Percentiles rank a stretch among this genome's conserved stretches.
Conservation (phyloP, 1,284 basidiomycete species). For the Ceratobasidium sp. region DNA sequence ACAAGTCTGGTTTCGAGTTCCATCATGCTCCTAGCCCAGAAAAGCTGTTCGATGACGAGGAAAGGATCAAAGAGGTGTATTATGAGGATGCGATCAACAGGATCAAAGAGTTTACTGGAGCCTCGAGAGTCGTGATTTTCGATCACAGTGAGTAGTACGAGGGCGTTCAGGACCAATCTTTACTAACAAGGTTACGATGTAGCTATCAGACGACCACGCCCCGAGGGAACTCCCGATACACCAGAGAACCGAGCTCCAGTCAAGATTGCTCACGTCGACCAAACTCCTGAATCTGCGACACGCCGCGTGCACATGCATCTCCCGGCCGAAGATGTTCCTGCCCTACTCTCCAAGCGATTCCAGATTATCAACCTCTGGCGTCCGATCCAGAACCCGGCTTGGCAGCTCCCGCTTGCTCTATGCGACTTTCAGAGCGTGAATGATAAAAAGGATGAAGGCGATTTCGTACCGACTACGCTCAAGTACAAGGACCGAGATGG, state of each 20-base stretch:
- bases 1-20: constrained; percentile 65
- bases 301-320: constrained; percentile 63
- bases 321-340: constrained; percentile 57
- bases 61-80: constrained; percentile 60
- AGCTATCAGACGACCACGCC: constrained; percentile 58
- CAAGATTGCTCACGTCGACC: constrained; percentile 54
- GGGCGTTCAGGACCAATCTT: no score
- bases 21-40: constrained; percentile 53
- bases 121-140: constrained; percentile 65
- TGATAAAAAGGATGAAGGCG: constrained; percentile 48
- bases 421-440: constrained; percentile 67
- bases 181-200: not conserved
- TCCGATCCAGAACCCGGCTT: constrained; percentile 61
- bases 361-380: no score
- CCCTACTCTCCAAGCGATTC: no score
- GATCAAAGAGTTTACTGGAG: constrained; percentile 67
- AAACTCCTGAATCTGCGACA: constrained; percentile 56
- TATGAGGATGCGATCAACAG: constrained; percentile 66
- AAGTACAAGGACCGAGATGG: constrained; percentile 63
- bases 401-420: constrained; percentile 67
- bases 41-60: constrained; percentile 52
- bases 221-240: constrained; percentile 51
- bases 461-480: constrained; percentile 60
- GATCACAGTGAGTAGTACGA: constrained; percentile 62
- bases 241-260: constrained; percentile 58